Evolutionary conservation across 2,329 filamentous ascomycete species (phyloP).

Genomic region (Trichoderma semiorbis): DNA sequence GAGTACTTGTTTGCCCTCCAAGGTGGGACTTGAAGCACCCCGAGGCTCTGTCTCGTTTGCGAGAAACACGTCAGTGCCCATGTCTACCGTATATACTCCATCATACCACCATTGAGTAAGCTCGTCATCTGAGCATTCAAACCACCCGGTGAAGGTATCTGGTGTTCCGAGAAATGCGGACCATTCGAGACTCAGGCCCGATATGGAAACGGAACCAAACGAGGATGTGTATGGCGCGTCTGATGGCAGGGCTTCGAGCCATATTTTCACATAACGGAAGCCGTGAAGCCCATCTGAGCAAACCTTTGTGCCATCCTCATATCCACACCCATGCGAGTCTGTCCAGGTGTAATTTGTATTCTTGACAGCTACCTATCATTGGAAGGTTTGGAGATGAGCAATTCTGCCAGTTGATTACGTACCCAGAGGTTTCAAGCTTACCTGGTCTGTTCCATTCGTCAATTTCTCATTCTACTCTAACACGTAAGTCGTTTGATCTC

Average conservation of each 20-base stretch:
- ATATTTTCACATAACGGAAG: constrained; percentile 50
- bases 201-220: constrained; percentile 42
- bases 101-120: constrained; percentile 53
- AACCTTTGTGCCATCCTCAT: constrained; percentile 40
- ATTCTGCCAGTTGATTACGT: background rate
- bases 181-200: constrained; percentile 40
- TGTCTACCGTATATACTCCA: constrained; percentile 50
- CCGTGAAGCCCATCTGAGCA: constrained; percentile 52
- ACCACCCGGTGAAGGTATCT: constrained; percentile 49
- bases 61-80: constrained; percentile 44
- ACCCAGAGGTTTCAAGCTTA: background rate
- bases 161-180: constrained; percentile 46
- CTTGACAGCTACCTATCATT: constrained; percentile 34
- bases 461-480: background rate
- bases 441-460: constrained; percentile 9
- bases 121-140: constrained; percentile 48
- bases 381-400: background rate
- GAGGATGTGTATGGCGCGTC: constrained; percentile 45
- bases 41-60: constrained; percentile 49
- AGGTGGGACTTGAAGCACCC: constrained; percentile 39
- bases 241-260: constrained; percentile 40
- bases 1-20: constrained; percentile 45
- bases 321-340: constrained; percentile 46
- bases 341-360: constrained; percentile 43
- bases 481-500: background rate